Conservation (phyloP, 2,329 filamentous ascomycete genomes). For the Pyrenochaeta sp. region DNA sequence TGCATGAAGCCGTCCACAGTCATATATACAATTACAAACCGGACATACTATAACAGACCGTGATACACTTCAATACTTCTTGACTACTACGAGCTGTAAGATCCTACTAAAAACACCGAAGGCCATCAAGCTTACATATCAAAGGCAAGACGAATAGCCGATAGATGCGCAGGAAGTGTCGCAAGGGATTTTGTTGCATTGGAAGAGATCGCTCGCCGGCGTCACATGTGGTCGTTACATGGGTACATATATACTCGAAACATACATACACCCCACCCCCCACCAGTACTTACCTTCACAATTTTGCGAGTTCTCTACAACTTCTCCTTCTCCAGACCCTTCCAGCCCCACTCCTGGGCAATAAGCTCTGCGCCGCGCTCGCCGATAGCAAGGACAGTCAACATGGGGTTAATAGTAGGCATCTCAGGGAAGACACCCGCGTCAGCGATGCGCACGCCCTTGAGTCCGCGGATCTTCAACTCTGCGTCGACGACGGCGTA, state of each 20-base stretch:
- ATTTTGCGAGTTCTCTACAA: constrained; percentile 50
- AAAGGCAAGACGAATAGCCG: background rate
- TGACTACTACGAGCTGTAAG: no score
- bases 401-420: constrained; percentile 87
- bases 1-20: no score
- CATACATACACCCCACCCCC: background rate
- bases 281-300: background rate
- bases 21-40: no score
- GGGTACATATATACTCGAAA: no score
- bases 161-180: background rate
- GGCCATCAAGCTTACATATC: background rate
- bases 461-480: constrained; percentile 75
- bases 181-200: background rate
- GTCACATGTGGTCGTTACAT: background rate
- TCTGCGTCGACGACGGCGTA: constrained; percentile 82
- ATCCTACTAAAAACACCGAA: no score
- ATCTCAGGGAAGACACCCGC: constrained; percentile 90
- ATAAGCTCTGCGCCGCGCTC: constrained; percentile 88
- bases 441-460: constrained; percentile 80
- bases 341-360: constrained; percentile 75
- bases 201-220: background rate
- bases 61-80: no score
- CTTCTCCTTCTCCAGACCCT: constrained; percentile 62
- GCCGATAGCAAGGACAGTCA: constrained; percentile 84
- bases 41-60: no score